Evolutionary conservation across 352 stramenopile genomes (phyloP), one percentile per base, ranked within the genome.

Genomic region (Pythium volutum): DNA sequence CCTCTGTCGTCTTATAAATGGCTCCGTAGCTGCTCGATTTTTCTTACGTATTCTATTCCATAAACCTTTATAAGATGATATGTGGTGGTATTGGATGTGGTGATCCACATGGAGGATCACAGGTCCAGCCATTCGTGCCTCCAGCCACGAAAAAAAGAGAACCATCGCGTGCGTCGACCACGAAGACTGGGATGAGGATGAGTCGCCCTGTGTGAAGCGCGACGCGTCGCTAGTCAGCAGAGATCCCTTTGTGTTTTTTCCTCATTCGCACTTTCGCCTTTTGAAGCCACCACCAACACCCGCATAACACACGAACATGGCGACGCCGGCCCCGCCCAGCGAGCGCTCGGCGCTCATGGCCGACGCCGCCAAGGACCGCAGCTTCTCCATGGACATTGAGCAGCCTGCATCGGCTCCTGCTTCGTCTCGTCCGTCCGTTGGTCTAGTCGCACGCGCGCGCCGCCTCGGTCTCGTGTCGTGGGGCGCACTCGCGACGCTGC

Each of bases 381-480:
- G 58, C 34, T 67, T 71, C 57, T 66, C 64, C 52, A 71, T 71
- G 55, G 63, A 66, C 55, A 68, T 71, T 34, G 64, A 71, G 50
- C 41, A 63, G 52, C 68, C 66, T 25, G 49, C 43, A n/a, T 50
- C 45, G 2, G 22, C 52, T 38, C 22, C 52, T 9, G 12, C 27
- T 14, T 18, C n/a, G 2, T 18, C 7, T 7, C 39, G 16, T 20
- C 38, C 27, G 12, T 23, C 11, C 22, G 22, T 12, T 27, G 6
- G 42, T 34, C 20, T 38, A 14, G 38, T 48, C 45, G 50, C 16
- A 20, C 51, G 48, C 14, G 15, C 59, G 39, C 49, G 43, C 15
- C 60, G 60, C n/a, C 64, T 52, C 9, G 54, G 67, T 42, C 60
- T 75, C 59, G 66, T 50, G 49, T 76, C 69, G 1, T 73, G 60